Percentiles rank a stretch among this genome's conserved stretches.
Evolutionary conservation across 768 basidiomycete species (phyloP).

Genomic region (Lactarius sanguifluus): DNA sequence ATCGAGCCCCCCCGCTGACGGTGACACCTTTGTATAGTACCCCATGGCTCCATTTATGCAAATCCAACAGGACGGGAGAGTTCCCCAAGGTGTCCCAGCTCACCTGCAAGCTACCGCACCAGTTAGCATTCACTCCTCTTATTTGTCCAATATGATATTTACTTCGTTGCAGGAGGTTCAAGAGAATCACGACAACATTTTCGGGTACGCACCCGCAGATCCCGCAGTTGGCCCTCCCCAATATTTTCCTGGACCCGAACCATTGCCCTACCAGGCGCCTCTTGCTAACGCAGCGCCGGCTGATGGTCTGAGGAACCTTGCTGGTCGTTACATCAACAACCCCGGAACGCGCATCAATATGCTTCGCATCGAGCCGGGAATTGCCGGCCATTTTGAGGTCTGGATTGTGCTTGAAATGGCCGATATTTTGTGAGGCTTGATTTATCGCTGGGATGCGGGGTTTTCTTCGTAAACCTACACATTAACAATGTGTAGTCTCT

Average conservation of each 20-base stretch:
- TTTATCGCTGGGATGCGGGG: too few species aligned
- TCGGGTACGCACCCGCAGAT: too few species aligned
- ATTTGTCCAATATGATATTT: neutral
- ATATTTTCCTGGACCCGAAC: neutral
- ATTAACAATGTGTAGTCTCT: too few species aligned
- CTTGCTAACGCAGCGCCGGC: neutral
- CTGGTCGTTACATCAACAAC: neutral
- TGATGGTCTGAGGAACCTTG: slow-evolving; percentile 2
- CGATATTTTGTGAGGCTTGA: neutral
- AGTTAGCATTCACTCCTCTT: too few species aligned
- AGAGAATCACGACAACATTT: too few species aligned
- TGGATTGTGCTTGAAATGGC: neutral
- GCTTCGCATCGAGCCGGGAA: neutral
- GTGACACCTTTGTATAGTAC: too few species aligned
- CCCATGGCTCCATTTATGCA: too few species aligned
- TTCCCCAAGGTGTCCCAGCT: too few species aligned
- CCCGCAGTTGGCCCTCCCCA: neutral
- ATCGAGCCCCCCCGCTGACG: too few species aligned
- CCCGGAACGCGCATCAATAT: neutral
- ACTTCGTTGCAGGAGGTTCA: neutral
- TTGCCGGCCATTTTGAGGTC: neutral
- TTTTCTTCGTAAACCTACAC: too few species aligned
- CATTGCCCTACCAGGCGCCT: neutral
- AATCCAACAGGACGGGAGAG: too few species aligned
- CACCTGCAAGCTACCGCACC: too few species aligned